Base-by-base conservation (phyloP, 257 asterid genomes). In the Salvia hispanica region DNA sequence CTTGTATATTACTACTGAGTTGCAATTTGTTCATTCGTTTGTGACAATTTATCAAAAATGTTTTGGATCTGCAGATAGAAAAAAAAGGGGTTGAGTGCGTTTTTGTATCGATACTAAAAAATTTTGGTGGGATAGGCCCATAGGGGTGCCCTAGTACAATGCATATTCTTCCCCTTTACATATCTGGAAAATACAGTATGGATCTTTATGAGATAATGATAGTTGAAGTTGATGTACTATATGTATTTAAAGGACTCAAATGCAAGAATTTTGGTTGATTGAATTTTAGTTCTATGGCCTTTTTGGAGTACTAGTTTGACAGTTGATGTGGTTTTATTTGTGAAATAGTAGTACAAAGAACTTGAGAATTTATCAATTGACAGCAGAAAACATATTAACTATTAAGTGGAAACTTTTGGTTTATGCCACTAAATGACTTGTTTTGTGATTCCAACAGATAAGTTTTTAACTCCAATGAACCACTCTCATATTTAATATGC, bases 1-100 rank as follows among this genome's bases (percentile, higher is more conserved):
- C 71, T 71, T 86, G 94, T 86, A 84, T 50, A 86, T 75, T 78
- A 67, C n/a, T n/a, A n/a, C 62, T 34, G 12, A 50, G 63, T 53
- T 15, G 56, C 75, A 14, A 71, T 71, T 74, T 75, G 63, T 75
- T 75, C 60, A 48, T 79, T 75, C 56, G 36, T 71, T 78, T 18
- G 48, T 3, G 12, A 10, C 58, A 15, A 48, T 62, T 63, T 15
- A 16, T 65, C 9, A 16, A 10, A 25, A 57, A 39, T 47, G 50
- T 28, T 40, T 40, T 44, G 71, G 69, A 71, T 44, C 64, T 70
- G 54, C 54, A 62, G 21, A 73, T 57, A 58, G 62, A 52, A 67
- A 70, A n/a, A n/a, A 54, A 44, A 61, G 36, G 57, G 5, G 61
- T 37, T 3, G 57, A 45, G 36, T 61, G 12, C 34, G 37, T 57